Conservation (phyloP, 305 asterid genomes). For the Rubia peregrina region DNA sequence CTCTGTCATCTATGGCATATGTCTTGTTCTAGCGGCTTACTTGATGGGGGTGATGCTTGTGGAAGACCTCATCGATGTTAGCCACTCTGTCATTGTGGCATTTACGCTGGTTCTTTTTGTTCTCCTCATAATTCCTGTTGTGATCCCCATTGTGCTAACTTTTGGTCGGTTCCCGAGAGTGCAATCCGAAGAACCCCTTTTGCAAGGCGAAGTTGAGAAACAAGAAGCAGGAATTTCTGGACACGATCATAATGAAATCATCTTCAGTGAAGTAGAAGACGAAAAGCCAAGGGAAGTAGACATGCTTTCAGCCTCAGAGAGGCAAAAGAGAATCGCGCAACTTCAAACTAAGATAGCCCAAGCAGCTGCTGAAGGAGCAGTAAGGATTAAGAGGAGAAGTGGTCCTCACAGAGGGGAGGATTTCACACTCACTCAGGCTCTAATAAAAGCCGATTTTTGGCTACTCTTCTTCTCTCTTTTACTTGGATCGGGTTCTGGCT, state of each 20-base stretch:
- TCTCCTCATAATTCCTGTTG: conserved; percentile 33
- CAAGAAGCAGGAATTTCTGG: conserved; percentile 23
- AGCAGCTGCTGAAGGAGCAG: conserved; percentile 52
- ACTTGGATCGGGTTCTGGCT: conserved; percentile 45
- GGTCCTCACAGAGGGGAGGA: conserved; percentile 48
- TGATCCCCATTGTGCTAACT: conserved; percentile 29
- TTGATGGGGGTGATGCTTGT: conserved; percentile 48
- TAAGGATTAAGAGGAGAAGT: conserved; percentile 39
- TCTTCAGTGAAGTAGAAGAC: conserved; percentile 47
- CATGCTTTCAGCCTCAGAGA: conserved; percentile 40
- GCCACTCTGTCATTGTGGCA: conserved; percentile 19
- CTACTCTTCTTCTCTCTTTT: conserved; percentile 44
- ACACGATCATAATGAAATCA: conserved; percentile 24
- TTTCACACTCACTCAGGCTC: conserved; percentile 39
- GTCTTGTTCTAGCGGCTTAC: conserved; percentile 43
- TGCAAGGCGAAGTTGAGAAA: conserved; percentile 24
- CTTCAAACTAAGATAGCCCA: conserved; percentile 37
- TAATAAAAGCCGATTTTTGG: conserved; percentile 47
- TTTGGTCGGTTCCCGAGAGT: conserved; percentile 22
- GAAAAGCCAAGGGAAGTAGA: conserved; percentile 37
- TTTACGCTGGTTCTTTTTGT: conserved; percentile 29
- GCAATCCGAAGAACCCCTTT: conserved; percentile 31
- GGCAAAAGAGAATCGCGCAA: conserved; percentile 37
- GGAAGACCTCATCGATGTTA: conserved; percentile 33
- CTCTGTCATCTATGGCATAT: conserved; percentile 33